phyloP scores from a whole-genome alignment of 2,329 filamentous ascomycete species.

The Diaporthe humulicola region DNA sequence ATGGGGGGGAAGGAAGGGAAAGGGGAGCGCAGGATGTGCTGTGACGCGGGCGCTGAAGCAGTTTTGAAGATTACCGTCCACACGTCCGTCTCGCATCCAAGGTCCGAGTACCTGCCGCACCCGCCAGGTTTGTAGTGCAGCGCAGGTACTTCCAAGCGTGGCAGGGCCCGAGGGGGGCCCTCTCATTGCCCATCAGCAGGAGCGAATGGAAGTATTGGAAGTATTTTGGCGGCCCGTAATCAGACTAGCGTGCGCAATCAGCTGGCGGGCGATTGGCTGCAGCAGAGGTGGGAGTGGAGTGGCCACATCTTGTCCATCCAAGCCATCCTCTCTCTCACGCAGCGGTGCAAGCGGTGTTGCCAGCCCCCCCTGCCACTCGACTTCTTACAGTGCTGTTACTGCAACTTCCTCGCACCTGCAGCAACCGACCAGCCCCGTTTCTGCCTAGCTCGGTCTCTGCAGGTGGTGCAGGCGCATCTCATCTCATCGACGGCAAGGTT shows the following conservation, averaged over 20 bases:
- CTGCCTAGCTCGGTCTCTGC: slow-evolving; percentile 38
- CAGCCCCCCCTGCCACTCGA: slow-evolving; percentile 20
- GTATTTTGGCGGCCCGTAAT: slow-evolving; percentile 29
- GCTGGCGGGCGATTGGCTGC: slow-evolving; percentile 26
- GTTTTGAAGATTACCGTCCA: slow-evolving; percentile 50
- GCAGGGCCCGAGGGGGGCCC: neutral
- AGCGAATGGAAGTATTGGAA: slow-evolving; percentile 25
- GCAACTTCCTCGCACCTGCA: slow-evolving; percentile 20
- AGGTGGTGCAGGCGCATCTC: slow-evolving; percentile 32
- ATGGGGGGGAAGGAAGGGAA: slow-evolving; percentile 60
- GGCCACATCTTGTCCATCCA: slow-evolving; percentile 15
- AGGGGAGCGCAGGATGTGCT: slow-evolving; percentile 46
- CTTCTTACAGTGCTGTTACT: slow-evolving; percentile 16
- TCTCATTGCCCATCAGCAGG: slow-evolving; percentile 19
- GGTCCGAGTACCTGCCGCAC: neutral
- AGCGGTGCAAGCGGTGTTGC: too few species aligned
- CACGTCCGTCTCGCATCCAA: slow-evolving; percentile 2
- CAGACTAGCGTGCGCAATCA: slow-evolving; percentile 29
- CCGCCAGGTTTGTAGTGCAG: slow-evolving; percentile 3
- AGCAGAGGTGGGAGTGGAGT: slow-evolving; percentile 14
- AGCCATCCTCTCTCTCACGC: neutral
- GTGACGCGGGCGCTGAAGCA: slow-evolving; percentile 48
- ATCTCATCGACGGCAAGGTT: slow-evolving; percentile 33
- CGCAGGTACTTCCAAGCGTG: slow-evolving; percentile 17
- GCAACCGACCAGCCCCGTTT: slow-evolving; percentile 37